Evolutionary conservation across 441 rosid species (phyloP), one percentile per base, ranked within the genome.

Genomic region (Eutrema salsugineum): DNA sequence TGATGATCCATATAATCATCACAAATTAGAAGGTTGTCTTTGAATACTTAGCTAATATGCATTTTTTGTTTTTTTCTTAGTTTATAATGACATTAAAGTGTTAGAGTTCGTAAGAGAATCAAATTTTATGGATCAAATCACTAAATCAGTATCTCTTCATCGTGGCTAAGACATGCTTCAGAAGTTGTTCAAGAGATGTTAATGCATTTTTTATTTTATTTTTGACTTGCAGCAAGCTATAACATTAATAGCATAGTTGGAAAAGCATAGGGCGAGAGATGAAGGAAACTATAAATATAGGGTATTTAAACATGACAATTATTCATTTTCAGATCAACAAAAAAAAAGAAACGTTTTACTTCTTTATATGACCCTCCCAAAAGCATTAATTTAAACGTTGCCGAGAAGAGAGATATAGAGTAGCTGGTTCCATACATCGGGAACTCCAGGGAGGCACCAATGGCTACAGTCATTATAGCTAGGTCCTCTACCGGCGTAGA

Each of bases 371-470:
- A 32, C 24, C 20, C 11, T 32, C 24, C 19, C 5, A 38, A 32
- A 16, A 32, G 16, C 22, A 33, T 22, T 27, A 42, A 56, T 36
- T 42, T n/a, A 43, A 56, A 17, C 27, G 9, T 30, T 10, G 30
- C 2, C 11, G 2, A 82, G 42, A 76, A 84, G 65, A 53, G 36
- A 14, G n/a, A 78, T 49, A 73, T 83, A 83, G n/a, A 88, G 70
- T 28, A 88, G 82, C 66, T 86, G 85, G 73, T 88, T 88, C 90
- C 89, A 88, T 3, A 76, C 53, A 74, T 88, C 93, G 0, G 87
- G 93, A 68, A 81, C 80, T 38, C 93, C 93, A 2, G 90, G 83
- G 1, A 88, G 81, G 67, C 93, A 84, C 93, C 93, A 88, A 51
- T 88, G 93, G 72, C 90, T 84, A 66, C 93, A 88, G 66, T 88